Conservation (phyloP, 2,329 filamentous ascomycete species). For the Ascochyta clinopodiicola region DNA sequence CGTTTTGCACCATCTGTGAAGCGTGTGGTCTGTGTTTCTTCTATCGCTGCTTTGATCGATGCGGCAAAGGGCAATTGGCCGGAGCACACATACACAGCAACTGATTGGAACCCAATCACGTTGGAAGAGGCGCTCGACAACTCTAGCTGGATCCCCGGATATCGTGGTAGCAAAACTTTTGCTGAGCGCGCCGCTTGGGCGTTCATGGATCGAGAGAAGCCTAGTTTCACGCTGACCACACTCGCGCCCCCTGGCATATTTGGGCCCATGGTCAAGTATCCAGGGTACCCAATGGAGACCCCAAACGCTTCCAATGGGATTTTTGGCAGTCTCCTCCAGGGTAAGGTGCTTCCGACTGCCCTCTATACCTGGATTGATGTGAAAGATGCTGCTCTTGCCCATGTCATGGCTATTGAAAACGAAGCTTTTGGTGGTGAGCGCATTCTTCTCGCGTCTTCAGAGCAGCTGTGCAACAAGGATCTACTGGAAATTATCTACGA, state of each 20-base stretch:
- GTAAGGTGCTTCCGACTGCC: conserved; percentile 49
- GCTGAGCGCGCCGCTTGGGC: conserved; percentile 59
- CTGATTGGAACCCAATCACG: conserved; percentile 62
- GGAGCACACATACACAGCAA: conserved; percentile 55
- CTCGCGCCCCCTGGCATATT: conserved; percentile 54
- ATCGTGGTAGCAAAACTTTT: conserved; percentile 63
- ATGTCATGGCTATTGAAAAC: conserved; percentile 61
- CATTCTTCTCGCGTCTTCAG: conserved; percentile 60
- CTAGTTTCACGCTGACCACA: conserved; percentile 52
- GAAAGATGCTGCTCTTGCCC: conserved; percentile 63
- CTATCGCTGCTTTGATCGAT: conserved; percentile 67
- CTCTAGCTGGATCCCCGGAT: conserved; percentile 43
- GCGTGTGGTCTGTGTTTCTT: conserved; percentile 71
- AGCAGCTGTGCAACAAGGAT: conserved; percentile 63
- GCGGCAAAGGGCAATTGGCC: conserved; percentile 55
- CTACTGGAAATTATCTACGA: conserved; percentile 62
- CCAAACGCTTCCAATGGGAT: conserved; percentile 70
- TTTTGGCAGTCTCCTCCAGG: conserved; percentile 40
- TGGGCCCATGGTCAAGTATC: conserved; percentile 59
- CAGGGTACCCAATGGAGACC: conserved; percentile 59
- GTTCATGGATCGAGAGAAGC: conserved; percentile 54
- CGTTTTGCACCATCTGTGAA: conserved; percentile 67
- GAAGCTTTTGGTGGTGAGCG: conserved; percentile 63
- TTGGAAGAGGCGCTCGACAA: conserved; percentile 53
- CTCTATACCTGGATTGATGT: conserved; percentile 45